Percentiles rank a stretch among this genome's conserved stretches.
phyloP scores from a whole-genome alignment of 2,329 filamentous ascomycete species.

The Trichoderma simmonsii region DNA sequence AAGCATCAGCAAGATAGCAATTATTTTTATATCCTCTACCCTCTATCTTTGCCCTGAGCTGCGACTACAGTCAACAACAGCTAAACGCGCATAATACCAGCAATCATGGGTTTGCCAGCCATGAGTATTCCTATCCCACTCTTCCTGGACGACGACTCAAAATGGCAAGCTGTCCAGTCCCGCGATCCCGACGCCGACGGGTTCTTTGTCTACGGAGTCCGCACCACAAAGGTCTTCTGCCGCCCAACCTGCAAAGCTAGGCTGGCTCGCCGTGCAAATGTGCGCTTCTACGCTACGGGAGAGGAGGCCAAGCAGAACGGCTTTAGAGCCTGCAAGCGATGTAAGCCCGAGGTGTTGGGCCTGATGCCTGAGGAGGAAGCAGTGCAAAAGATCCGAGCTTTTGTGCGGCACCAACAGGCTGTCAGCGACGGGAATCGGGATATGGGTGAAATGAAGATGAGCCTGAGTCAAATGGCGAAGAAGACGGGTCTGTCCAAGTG shows the following conservation, averaged over 20 bases:
- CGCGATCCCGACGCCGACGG: conserved; percentile 38
- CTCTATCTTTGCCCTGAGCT: neutral
- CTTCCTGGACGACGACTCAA: conserved; percentile 32
- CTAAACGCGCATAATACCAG: neutral
- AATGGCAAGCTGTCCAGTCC: conserved; percentile 37
- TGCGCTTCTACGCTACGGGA: conserved; percentile 50
- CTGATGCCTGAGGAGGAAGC: conserved; percentile 43
- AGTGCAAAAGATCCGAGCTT: conserved; percentile 39
- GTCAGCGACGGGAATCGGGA: conserved; percentile 21
- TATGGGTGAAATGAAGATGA: conserved; percentile 23
- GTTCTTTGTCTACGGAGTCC: conserved; percentile 43
- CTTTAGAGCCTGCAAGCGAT: conserved; percentile 58
- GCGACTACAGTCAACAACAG: neutral
- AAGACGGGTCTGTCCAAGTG: conserved; percentile 53
- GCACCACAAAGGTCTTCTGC: conserved; percentile 53
- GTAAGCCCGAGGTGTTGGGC: conserved; percentile 42
- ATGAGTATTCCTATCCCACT: conserved; percentile 3
- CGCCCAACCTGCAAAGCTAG: conserved; percentile 59
- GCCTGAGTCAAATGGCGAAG: conserved; percentile 46
- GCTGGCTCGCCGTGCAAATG: conserved; percentile 58
- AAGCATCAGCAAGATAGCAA: neutral
- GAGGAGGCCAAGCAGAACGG: conserved; percentile 45
- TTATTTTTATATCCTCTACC: too few relatives aligned
- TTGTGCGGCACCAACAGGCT: conserved; percentile 31
- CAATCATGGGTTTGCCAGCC: neutral